Evolutionary conservation across 139 green algal species (phyloP).

Genomic region (Chlorella sp.): DNA sequence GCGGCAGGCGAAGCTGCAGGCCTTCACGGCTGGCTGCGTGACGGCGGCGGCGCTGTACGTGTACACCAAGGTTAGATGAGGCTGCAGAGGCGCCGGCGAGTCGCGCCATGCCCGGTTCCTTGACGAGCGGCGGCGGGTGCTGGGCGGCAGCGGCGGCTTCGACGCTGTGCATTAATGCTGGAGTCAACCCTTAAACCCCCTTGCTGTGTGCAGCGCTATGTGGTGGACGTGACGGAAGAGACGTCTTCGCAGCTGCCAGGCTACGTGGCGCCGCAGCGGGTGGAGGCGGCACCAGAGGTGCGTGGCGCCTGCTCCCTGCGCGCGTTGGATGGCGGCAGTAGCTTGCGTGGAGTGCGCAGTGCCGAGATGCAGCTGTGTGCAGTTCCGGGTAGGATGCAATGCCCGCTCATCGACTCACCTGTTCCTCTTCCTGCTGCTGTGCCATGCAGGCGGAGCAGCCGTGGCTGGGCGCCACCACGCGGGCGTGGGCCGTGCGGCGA

Average conservation of each 20-base stretch:
- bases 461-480: background rate
- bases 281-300: background rate
- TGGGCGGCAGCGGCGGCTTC: background rate
- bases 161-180: no score
- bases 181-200: no score
- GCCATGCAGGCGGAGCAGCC: background rate
- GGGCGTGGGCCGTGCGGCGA: conserved; percentile 1
- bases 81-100: background rate
- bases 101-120: background rate
- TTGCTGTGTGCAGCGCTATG: background rate
- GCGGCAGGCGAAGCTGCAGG: background rate
- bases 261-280: background rate
- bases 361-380: no score
- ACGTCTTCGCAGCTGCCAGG: conserved; percentile 13
- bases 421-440: background rate
- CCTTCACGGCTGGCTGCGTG: background rate
- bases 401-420: no score
- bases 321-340: no score
- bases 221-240: background rate
- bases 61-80: background rate
- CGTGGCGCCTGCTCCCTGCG: background rate
- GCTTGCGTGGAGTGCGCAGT: background rate
- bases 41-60: background rate
- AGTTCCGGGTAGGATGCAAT: no score
- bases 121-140: background rate